These are phyloP conservation scores for Sclerotinia minor DNA, from an alignment of 2,329 filamentous ascomycete species.

Conservation along the genomic window DNA sequence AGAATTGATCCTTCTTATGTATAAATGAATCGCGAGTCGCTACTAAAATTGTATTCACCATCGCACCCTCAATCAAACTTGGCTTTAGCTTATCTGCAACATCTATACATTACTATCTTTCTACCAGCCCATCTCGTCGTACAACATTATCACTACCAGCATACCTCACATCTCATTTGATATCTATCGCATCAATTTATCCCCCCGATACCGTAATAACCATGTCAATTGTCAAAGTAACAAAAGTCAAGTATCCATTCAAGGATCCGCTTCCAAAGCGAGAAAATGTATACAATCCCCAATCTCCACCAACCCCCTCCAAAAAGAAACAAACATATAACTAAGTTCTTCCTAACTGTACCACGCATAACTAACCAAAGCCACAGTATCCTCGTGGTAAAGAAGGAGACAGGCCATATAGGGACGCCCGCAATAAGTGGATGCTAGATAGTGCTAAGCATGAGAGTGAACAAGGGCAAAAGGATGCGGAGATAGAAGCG, in stretches of 20 bases:
- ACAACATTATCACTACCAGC: not conserved
- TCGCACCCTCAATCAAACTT: not conserved
- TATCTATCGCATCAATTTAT: too few species aligned
- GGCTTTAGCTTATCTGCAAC: not conserved
- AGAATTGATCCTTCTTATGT: not conserved
- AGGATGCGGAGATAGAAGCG: not conserved
- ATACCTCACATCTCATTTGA: too few species aligned
- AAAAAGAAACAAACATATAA: not conserved
- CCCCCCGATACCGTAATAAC: too few species aligned
- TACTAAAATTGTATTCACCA: not conserved
- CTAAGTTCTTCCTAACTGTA: not conserved
- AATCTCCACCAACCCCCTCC: not conserved
- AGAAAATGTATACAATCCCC: not conserved
- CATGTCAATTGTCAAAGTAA: too few species aligned
- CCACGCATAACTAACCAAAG: not conserved
- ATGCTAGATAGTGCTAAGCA: fast-evolving
- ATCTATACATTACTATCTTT: not conserved
- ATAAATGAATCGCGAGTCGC: not conserved
- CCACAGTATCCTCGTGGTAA: not conserved
- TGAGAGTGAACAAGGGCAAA: not conserved
- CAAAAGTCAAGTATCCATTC: not conserved
- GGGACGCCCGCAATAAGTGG: not conserved
- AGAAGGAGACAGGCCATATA: not conserved
- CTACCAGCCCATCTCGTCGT: not conserved
- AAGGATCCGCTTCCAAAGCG: too few species aligned